Evolutionary conservation across 1,284 basidiomycete genomes (phyloP).

Genomic region (Mixia osmundae): DNA sequence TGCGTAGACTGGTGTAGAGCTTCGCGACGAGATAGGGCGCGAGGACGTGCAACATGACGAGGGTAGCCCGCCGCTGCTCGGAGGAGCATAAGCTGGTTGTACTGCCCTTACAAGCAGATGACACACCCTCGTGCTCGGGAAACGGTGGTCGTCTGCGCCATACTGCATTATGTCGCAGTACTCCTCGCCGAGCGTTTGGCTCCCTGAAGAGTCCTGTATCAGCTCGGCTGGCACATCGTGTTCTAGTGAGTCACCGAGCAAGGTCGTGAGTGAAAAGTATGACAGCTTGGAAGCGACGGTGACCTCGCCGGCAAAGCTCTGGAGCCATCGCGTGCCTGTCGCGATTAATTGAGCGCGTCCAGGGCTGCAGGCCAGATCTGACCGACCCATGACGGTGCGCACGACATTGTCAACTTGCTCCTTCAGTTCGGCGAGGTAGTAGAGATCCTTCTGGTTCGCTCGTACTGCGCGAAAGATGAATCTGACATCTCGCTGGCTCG

Average conservation of each 20-base stretch:
- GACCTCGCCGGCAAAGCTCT: slow-evolving; percentile 18
- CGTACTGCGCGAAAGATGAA: slow-evolving; percentile 13
- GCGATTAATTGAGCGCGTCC: neutral
- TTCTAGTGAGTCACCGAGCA: slow-evolving; percentile 11
- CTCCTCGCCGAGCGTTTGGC: slow-evolving; percentile 25
- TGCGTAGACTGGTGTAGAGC: slow-evolving; percentile 5
- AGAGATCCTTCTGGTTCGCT: slow-evolving; percentile 22
- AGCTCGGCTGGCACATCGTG: neutral
- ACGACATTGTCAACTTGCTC: slow-evolving; percentile 21
- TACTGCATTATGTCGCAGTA: slow-evolving; percentile 23
- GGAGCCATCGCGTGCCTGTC: slow-evolving; percentile 20
- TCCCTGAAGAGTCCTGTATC: slow-evolving; percentile 11
- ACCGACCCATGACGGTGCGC: slow-evolving; percentile 18
- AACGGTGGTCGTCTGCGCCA: slow-evolving; percentile 13
- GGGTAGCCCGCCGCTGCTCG: slow-evolving; percentile 14
- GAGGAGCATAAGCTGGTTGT: neutral
- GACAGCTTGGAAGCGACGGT: slow-evolving; percentile 18
- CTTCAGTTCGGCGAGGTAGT: slow-evolving; percentile 21
- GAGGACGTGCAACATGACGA: slow-evolving; percentile 20
- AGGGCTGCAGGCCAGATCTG: neutral
- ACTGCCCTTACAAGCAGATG: neutral
- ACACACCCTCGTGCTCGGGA: slow-evolving; percentile 17
- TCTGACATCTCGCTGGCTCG: rapidly evolving
- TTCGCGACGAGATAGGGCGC: slow-evolving; percentile 19
- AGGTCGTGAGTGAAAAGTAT: slow-evolving; percentile 21